phyloP scores from a whole-genome alignment of 176 grass and related monocot genomes.

The Aegilops bicornis region DNA sequence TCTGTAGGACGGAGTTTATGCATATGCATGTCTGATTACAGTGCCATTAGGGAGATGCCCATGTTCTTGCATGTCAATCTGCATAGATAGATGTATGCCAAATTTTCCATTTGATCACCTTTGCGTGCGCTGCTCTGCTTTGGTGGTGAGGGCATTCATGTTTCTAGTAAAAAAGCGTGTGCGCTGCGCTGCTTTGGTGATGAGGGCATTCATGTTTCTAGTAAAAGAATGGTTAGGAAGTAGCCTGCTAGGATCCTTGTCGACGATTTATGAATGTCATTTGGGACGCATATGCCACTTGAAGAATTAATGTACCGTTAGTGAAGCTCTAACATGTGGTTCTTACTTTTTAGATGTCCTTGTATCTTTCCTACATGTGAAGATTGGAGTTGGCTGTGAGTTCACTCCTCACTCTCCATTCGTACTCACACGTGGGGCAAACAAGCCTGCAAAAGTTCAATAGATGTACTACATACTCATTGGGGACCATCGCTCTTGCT shows the following conservation, averaged over 20 bases:
- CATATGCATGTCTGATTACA: neutral
- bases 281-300: neutral
- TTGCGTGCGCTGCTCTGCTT: neutral
- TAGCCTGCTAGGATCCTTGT: neutral
- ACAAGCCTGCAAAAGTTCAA: no score
- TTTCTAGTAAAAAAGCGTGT: neutral
- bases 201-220: neutral
- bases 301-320: neutral
- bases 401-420: no score
- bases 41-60: neutral
- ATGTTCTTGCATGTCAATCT: conserved; percentile 1
- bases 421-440: no score
- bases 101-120: neutral
- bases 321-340: neutral
- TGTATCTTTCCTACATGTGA: no score
- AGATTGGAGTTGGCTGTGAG: no score
- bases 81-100: neutral
- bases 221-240: neutral
- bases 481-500: no score
- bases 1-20: neutral
- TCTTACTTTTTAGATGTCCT: neutral
- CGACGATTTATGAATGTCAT: neutral
- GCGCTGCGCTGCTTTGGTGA: neutral
- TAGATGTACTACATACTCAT: no score
- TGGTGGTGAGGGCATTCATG: neutral